A percentile compares a stretch with the other conserved stretches of the same genome.
Conservation (phyloP, 805 yeast genomes). For the Henningerozyma blattae region DNA sequence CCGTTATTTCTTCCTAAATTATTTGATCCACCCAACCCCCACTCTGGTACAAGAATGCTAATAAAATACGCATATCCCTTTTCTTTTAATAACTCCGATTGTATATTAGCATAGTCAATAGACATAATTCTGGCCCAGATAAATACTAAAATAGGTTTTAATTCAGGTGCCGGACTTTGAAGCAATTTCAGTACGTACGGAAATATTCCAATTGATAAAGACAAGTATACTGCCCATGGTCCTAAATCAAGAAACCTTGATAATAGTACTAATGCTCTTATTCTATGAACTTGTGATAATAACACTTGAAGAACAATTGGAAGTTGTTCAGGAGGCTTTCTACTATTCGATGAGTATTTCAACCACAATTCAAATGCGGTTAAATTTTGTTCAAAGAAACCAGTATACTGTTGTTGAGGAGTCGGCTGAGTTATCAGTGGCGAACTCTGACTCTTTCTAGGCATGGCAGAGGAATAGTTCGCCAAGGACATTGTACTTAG, state of each 20-base stretch:
- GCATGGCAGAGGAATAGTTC: slow-evolving; percentile 14
- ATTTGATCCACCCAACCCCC: slow-evolving; percentile 7
- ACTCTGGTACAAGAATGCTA: slow-evolving; percentile 50
- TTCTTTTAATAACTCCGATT: slow-evolving; percentile 84
- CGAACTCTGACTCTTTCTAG: slow-evolving; percentile 7
- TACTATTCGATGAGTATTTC: slow-evolving; percentile 73
- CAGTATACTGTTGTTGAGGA: slow-evolving; percentile 63
- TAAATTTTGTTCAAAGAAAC: slow-evolving; percentile 89
- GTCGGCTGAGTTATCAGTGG: slow-evolving; percentile 5
- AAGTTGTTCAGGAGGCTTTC: slow-evolving; percentile 86
- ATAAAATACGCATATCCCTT: slow-evolving; percentile 83
- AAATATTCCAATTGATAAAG: slow-evolving; percentile 88
- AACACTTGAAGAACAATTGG: slow-evolving; percentile 90
- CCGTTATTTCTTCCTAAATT: slow-evolving; percentile 7
- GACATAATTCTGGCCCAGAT: slow-evolving; percentile 98
- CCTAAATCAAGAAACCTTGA: slow-evolving; percentile 87
- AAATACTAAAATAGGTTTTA: slow-evolving; percentile 86
- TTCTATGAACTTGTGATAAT: slow-evolving; percentile 85
- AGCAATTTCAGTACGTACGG: slow-evolving; percentile 84
- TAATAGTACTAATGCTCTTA: slow-evolving; percentile 73
- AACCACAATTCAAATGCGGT: slow-evolving; percentile 97
- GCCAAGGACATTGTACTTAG: slow-evolving; percentile 27
- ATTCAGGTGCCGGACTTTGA: slow-evolving; percentile 90
- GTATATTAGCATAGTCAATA: slow-evolving; percentile 81
- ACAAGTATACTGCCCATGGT: slow-evolving; percentile 93